Base-by-base conservation (phyloP, 2,329 filamentous ascomycete species). In the Colletotrichum echinochloae region DNA sequence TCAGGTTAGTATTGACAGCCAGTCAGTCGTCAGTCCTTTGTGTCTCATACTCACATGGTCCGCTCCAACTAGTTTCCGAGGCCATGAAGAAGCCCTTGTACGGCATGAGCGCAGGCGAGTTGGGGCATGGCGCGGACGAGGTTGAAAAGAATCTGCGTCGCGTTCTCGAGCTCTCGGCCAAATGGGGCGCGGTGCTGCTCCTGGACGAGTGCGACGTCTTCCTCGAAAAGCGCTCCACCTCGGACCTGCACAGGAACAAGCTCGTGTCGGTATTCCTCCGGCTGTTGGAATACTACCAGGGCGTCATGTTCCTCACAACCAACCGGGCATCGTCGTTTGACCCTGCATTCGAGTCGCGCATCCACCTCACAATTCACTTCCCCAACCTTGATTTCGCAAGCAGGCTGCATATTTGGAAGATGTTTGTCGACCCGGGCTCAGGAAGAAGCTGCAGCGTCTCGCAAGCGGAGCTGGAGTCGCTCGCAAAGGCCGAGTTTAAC, bases 171-270 rank as follows among this genome's bases (percentile, higher is more conserved):
- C 35, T 52, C 7, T n/a, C 41, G 39, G 37, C 26, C 14, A 46
- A 35, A 16, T 97, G 94, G 94, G 92, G 93, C 26, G 94, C 93
- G 0, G 92, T 97, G 9, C 83, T 97, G 0, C 87, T 97, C 1
- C 88, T 97, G 0, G 94, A 97, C 75, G 94, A 97, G 81, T 93
- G 92, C 1, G 92, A 95, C 75, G 91, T 94, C 7, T 94, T 95
- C 81, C 83, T 97, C 18, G 93, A 96, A 83, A 92, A 59, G 39
- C 55, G 55, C 55, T 59, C 93, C 79, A 89, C 94, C 2, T 92
- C 93, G 16, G 57, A 48, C 23, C 41, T 60, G 20, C n/a, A 28
- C 16, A 30, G 41, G 5, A 60, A 60, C n/a, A 33, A 41, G 20
- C 39, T 60, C 23, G 57, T 60, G n/a, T 28, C 41, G 76, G 78